A percentile compares a stretch with the other conserved stretches of the same genome.
Evolutionary conservation across 2,329 filamentous ascomycete genomes (phyloP).

Genomic region (Fonsecaea monophora): DNA sequence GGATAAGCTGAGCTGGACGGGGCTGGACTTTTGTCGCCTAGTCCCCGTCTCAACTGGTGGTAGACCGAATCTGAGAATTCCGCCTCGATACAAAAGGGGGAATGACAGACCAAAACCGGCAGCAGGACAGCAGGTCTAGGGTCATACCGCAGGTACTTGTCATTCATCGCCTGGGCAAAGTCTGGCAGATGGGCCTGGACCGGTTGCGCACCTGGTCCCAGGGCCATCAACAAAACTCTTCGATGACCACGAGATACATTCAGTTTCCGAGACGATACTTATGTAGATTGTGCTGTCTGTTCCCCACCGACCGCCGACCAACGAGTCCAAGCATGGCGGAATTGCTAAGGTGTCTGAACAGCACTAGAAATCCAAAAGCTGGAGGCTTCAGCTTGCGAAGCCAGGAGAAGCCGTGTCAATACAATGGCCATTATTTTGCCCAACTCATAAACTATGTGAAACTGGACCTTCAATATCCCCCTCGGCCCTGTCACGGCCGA

Average conservation of each 20-base stretch:
- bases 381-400: background rate
- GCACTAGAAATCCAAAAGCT: background rate
- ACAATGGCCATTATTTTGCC: slow-evolving; percentile 11
- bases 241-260: background rate
- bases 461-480: slow-evolving; percentile 26
- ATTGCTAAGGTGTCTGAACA: background rate
- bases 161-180: background rate
- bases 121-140: background rate
- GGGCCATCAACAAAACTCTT: background rate
- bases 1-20: background rate
- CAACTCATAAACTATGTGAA: slow-evolving; percentile 18
- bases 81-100: background rate
- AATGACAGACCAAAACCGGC: background rate
- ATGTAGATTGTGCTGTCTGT: background rate
- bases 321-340: background rate
- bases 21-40: background rate
- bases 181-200: background rate
- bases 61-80: background rate
- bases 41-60: background rate
- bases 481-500: slow-evolving; percentile 26
- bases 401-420: background rate
- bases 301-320: background rate
- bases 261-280: background rate
- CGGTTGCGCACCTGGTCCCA: background rate
- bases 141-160: slow-evolving; percentile 5